Evolutionary conservation across 306 rosid species (phyloP).

Genomic region (Casuarina equisetifolia): DNA sequence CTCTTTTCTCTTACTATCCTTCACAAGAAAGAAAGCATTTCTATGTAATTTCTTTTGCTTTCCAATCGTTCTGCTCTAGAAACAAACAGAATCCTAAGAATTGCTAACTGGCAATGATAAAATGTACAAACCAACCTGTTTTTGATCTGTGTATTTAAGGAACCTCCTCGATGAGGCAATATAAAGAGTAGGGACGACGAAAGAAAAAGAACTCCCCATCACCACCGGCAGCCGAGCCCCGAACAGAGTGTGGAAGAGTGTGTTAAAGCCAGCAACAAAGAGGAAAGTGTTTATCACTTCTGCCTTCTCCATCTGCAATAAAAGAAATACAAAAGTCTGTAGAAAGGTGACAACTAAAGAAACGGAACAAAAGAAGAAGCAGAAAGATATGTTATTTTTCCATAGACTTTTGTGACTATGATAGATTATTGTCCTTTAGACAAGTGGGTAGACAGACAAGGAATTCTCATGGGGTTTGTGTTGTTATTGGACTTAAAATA

Average conservation of each 20-base stretch:
- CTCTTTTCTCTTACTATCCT: no score
- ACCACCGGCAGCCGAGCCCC: slow-evolving; percentile 84
- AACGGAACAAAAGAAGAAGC: no score
- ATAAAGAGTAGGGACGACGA: slow-evolving; percentile 56
- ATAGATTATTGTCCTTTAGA: no score
- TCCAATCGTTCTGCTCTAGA: not conserved
- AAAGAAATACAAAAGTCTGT: no score
- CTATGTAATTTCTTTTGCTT: slow-evolving; percentile 7
- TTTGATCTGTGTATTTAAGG: slow-evolving; percentile 49
- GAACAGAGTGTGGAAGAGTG: slow-evolving; percentile 51
- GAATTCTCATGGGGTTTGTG: no score
- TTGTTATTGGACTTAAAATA: no score
- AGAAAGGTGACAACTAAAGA: no score
- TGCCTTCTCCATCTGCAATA: slow-evolving; percentile 39
- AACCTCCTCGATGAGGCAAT: slow-evolving; percentile 55
- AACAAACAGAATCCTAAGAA: not conserved
- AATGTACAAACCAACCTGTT: slow-evolving; percentile 47
- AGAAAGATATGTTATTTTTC: no score
- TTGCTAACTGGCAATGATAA: not conserved
- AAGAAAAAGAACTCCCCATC: slow-evolving; percentile 71
- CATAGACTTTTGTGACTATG: no score
- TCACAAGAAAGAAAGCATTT: slow-evolving; percentile 6
- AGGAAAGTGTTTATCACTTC: slow-evolving; percentile 40
- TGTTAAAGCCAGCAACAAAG: slow-evolving; percentile 37
- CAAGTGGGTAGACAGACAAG: no score